Conservation (phyloP, 768 basidiomycete genomes). For the Pleurotus djamor region DNA sequence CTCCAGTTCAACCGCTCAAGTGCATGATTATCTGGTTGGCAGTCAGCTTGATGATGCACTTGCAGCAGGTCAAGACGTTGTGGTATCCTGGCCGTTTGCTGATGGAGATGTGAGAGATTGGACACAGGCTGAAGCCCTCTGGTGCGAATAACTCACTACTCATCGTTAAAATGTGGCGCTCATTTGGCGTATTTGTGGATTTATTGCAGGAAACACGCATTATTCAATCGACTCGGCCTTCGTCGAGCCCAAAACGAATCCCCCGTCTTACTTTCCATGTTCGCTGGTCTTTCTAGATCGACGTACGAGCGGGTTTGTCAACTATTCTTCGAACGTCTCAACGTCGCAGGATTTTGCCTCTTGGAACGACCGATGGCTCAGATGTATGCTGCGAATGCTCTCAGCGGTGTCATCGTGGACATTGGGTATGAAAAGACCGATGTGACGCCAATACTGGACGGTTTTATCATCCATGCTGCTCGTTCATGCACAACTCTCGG, state of each 20-base stretch:
- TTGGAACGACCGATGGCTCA: constrained; percentile 85
- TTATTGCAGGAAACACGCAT: constrained; percentile 71
- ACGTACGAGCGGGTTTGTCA: constrained; percentile 76
- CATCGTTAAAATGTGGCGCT: neutral
- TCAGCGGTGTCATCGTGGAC: constrained; percentile 80
- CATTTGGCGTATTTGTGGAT: neutral
- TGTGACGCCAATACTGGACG: constrained; percentile 76
- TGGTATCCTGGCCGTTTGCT: constrained; percentile 81
- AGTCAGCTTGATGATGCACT: constrained; percentile 78
- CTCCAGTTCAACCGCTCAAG: constrained; percentile 41
- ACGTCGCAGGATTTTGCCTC: constrained; percentile 78
- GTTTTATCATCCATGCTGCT: constrained; percentile 54
- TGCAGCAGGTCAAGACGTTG: constrained; percentile 67
- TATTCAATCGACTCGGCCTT: constrained; percentile 73
- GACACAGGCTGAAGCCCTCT: constrained; percentile 85
- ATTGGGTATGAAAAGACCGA: constrained; percentile 76
- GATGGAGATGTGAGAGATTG: constrained; percentile 74
- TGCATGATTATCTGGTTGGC: constrained; percentile 84
- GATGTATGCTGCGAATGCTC: constrained; percentile 71
- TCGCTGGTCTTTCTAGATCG: constrained; percentile 59
- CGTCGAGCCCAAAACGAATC: constrained; percentile 87
- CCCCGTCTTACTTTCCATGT: constrained; percentile 74
- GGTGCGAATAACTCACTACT: constrained; percentile 40
- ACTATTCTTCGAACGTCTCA: constrained; percentile 91
- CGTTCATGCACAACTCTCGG: constrained; percentile 64